Percentiles rank a stretch among this genome's conserved stretches.
These are phyloP conservation scores for Candida incommunis DNA, from an alignment of 805 yeast genomes.

Conservation along the genomic window DNA sequence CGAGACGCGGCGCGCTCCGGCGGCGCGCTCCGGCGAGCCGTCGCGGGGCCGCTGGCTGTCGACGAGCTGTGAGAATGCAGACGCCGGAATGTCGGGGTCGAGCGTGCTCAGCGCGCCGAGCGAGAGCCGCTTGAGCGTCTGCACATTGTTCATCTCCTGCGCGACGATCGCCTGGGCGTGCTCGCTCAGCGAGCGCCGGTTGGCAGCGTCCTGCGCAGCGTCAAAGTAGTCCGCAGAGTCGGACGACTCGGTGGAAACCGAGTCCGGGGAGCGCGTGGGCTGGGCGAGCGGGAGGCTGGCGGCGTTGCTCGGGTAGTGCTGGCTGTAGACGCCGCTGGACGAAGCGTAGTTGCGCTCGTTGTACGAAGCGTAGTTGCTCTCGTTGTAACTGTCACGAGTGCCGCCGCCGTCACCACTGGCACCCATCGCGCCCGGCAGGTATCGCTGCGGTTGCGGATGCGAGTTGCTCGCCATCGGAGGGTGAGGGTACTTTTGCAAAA, in stretches of 20 bases:
- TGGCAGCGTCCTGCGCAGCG: conserved; percentile 1
- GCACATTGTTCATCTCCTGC: conserved; percentile 27
- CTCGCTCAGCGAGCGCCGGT: conserved; percentile 5
- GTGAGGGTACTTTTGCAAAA: no score
- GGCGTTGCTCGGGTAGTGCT: no score
- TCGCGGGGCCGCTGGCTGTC: background rate
- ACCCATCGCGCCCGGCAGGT: no score
- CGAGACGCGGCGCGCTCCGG: background rate
- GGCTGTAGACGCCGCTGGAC: no score
- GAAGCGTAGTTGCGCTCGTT: no score
- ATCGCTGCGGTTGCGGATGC: no score
- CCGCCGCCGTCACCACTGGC: no score
- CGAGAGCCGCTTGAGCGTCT: conserved; percentile 26
- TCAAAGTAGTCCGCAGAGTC: background rate
- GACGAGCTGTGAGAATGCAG: background rate
- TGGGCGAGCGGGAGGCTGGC: no score
- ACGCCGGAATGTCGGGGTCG: conserved; percentile 27
- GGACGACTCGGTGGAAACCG: background rate
- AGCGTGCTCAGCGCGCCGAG: conserved; percentile 22
- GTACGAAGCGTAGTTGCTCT: no score
- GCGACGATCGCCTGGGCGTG: conserved; percentile 23
- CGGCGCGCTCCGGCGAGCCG: background rate
- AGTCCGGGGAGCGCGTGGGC: background rate
- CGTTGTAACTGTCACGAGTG: no score
- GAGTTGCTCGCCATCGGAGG: no score